phyloP scores from a whole-genome alignment of 1,284 basidiomycete genomes.

The Ceraceosorus guamensis region DNA sequence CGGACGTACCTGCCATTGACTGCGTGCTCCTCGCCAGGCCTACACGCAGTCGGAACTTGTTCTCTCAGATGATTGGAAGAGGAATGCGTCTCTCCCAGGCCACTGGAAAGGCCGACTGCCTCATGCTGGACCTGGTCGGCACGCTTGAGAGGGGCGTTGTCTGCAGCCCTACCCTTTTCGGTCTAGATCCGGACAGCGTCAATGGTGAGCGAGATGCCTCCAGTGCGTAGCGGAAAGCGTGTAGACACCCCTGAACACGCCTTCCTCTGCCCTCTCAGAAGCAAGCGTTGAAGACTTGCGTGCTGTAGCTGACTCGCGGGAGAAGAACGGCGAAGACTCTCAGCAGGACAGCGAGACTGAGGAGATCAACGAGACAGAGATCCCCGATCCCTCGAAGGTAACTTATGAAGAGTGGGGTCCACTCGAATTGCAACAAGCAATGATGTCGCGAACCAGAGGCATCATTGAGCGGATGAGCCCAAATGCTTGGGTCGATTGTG shows the following conservation, averaged over 20 bases:
- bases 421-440: constrained; percentile 53
- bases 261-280: neutral
- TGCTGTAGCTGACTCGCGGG: constrained; percentile 1
- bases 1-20: constrained; percentile 59
- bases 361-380: neutral
- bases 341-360: constrained; percentile 7
- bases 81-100: constrained; percentile 76
- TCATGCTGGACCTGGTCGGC: constrained; percentile 86
- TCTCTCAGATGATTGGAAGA: constrained; percentile 92
- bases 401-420: constrained; percentile 75
- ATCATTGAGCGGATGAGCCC: constrained; percentile 56
- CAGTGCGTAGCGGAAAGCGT: neutral
- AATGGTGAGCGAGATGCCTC: neutral
- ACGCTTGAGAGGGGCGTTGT: constrained; percentile 66
- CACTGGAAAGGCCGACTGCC: constrained; percentile 77
- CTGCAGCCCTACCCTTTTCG: constrained; percentile 76
- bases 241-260: neutral
- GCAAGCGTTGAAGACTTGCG: neutral
- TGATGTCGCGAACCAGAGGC: constrained; percentile 53
- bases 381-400: constrained; percentile 52
- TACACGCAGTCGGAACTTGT: constrained; percentile 78
- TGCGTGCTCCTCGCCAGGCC: constrained; percentile 70
- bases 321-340: constrained; percentile 1
- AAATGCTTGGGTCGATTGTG: constrained; percentile 75
- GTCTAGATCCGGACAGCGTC: constrained; percentile 62